Conservation (phyloP, 1,139 yeast genomes). For the Barnettozyma hawaiiensis region DNA sequence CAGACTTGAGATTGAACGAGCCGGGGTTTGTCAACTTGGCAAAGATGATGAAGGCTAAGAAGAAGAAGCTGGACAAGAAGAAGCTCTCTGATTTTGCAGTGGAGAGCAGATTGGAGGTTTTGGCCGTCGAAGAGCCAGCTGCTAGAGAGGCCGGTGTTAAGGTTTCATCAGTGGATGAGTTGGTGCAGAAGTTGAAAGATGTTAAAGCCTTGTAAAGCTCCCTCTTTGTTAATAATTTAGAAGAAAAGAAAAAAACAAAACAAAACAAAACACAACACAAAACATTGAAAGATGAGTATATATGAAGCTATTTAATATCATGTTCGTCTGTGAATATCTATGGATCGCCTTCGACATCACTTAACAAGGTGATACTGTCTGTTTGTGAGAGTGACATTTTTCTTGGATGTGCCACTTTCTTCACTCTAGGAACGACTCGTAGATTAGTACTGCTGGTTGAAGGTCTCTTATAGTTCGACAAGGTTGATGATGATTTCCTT, state of each 20-base stretch:
- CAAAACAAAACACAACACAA: no score
- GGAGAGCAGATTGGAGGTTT: conserved; percentile 56
- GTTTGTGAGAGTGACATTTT: not conserved
- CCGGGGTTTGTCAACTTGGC: conserved; percentile 94
- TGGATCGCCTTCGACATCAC: not conserved
- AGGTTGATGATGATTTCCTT: not conserved
- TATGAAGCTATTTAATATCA: conserved; percentile 25
- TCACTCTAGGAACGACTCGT: not conserved
- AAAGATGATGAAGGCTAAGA: conserved; percentile 96
- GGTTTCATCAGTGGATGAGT: conserved; percentile 77
- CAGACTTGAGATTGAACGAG: conserved; percentile 88
- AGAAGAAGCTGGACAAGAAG: conserved; percentile 79
- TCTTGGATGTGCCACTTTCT: not conserved
- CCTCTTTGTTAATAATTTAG: not conserved
- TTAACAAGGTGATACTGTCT: not conserved
- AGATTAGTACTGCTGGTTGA: not conserved
- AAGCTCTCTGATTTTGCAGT: conserved; percentile 62
- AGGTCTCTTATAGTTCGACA: not conserved
- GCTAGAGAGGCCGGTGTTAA: conserved; percentile 75
- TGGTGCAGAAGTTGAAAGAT: conserved; percentile 73
- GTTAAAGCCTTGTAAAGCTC: conserved; percentile 24
- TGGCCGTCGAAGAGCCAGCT: conserved; percentile 82
- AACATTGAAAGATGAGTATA: no score
- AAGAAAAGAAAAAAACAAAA: not conserved
- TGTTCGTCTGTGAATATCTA: conserved; percentile 37